A percentile compares a stretch with the other conserved stretches of the same genome.
Conservation (phyloP, 768 basidiomycete genomes). For the Lentinus brumalis region DNA sequence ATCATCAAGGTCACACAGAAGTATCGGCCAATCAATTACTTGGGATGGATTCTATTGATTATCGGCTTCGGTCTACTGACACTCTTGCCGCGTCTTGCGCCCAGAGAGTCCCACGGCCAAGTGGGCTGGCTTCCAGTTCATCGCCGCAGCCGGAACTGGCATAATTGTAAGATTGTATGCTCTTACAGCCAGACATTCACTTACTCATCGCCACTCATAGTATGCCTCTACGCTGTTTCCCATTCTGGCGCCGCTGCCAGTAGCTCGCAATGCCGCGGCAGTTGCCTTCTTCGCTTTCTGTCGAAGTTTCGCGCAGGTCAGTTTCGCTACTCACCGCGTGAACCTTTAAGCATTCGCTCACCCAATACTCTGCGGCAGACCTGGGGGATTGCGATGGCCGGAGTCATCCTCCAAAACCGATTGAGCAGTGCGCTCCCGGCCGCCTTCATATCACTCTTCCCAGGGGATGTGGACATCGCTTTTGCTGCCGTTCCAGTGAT, state of each 20-base stretch:
- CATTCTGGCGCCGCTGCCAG: slow-evolving; percentile 30
- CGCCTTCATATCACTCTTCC: slow-evolving; percentile 37
- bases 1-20: slow-evolving; percentile 26
- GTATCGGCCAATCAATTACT: slow-evolving; percentile 31
- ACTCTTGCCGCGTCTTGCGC: slow-evolving; percentile 25
- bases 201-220: neutral
- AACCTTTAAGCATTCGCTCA: neutral
- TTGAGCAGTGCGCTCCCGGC: slow-evolving; percentile 44
- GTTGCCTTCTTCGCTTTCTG: slow-evolving; percentile 34
- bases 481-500: slow-evolving; percentile 51
- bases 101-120: slow-evolving; percentile 22
- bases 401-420: slow-evolving; percentile 53
- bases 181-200: neutral
- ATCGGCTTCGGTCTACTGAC: slow-evolving; percentile 41
- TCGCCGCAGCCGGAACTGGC: slow-evolving; percentile 23
- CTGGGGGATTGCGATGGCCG: slow-evolving; percentile 55
- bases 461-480: slow-evolving; percentile 41
- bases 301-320: slow-evolving; percentile 26
- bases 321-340: neutral
- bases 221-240: slow-evolving; percentile 24
- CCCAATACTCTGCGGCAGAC: slow-evolving; percentile 30
- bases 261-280: slow-evolving; percentile 35
- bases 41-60: slow-evolving; percentile 40
- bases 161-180: slow-evolving; percentile 15
- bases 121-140: slow-evolving; percentile 34